Conservation (phyloP, 306 rosid species). For the Myrica gale region DNA sequence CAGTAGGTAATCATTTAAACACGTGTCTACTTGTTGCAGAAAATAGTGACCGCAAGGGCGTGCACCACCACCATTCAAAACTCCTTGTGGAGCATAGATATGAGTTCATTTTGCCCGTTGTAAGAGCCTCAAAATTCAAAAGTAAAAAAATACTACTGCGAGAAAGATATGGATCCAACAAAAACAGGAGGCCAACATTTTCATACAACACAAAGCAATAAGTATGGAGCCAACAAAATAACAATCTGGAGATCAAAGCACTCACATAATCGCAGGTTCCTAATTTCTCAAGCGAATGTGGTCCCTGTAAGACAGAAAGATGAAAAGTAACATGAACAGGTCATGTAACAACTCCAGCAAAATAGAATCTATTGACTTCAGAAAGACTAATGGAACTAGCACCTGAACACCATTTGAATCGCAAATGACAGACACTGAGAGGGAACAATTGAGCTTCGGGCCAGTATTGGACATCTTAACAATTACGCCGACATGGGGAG, state of each 20-base stretch:
- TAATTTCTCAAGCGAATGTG: conserved; percentile 46
- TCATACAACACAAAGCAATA: no score
- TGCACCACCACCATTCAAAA: background rate
- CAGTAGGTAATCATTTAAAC: background rate
- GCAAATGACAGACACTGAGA: conserved; percentile 81
- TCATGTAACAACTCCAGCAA: conserved; percentile 18
- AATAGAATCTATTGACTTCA: conserved; percentile 23
- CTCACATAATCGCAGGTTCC: conserved; percentile 85
- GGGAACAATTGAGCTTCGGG: conserved; percentile 65
- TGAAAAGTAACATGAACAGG: conserved; percentile 19
- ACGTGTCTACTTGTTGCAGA: background rate
- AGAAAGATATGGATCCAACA: background rate
- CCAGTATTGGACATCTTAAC: conserved; percentile 70
- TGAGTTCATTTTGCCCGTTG: background rate
- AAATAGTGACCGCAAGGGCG: background rate
- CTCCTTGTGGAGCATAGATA: background rate
- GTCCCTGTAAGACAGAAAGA: conserved; percentile 58
- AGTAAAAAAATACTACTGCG: background rate
- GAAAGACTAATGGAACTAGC: conserved; percentile 18
- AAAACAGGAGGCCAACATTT: background rate
- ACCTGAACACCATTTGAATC: conserved; percentile 63
- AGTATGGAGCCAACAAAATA: background rate
- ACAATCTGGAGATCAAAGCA: conserved; percentile 26
- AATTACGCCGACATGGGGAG: conserved; percentile 66
- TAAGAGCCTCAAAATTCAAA: background rate